Evolutionary conservation across 139 green algal species (phyloP).

Genomic region (Nannochloris sp.): DNA sequence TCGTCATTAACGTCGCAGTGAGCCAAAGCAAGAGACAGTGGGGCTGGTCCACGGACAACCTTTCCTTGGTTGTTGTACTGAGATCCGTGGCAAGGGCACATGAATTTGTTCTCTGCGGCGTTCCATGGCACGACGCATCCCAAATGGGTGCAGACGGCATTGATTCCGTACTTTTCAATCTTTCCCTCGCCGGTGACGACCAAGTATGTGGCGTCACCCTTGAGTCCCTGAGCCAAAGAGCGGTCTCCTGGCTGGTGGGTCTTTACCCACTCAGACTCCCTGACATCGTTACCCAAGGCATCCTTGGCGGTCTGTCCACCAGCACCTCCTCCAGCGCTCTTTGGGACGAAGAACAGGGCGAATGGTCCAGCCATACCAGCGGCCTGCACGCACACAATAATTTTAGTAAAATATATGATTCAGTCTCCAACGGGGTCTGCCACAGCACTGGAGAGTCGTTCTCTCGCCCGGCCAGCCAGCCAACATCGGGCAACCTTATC

Average conservation of each 20-base stretch:
- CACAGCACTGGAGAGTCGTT: no score
- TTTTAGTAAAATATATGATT: no score
- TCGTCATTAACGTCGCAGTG: conserved; percentile 73
- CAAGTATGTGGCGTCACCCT: conserved; percentile 97
- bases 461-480: no score
- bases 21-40: conserved; percentile 87
- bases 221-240: conserved; percentile 89
- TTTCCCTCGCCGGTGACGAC: conserved; percentile 73
- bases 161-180: conserved; percentile 91
- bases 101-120: conserved; percentile 98
- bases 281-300: conserved; percentile 90
- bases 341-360: conserved; percentile 6
- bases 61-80: conserved; percentile 97
- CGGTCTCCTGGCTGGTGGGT: conserved; percentile 77
- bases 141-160: conserved; percentile 99
- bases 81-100: conserved; percentile 98
- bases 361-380: conserved; percentile 4
- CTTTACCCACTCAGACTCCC: conserved; percentile 65
- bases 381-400: neutral
- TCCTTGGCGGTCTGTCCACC: conserved; percentile 84
- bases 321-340: conserved; percentile 39
- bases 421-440: no score
- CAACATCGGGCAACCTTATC: no score
- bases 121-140: conserved; percentile 99
- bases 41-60: conserved; percentile 85